Base-by-base conservation (phyloP, 2,329 filamentous ascomycete species). In the Colletotrichum higginsianum region DNA sequence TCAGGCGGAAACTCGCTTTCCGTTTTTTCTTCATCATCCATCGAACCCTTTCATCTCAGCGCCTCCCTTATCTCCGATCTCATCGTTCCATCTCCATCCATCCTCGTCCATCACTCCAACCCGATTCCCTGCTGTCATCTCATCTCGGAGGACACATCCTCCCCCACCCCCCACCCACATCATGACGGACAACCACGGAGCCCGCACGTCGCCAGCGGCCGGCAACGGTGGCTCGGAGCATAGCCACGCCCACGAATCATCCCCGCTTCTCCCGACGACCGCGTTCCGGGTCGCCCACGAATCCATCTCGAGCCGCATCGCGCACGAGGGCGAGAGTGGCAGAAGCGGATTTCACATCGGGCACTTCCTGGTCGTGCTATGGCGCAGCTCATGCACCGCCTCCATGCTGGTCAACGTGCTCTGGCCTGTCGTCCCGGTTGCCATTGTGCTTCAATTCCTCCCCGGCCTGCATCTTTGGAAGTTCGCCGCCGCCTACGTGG, bases 401-500 rank as follows among this genome's bases (percentile, higher is more conserved):
- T 85, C 83, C 11, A 84, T 80, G 78, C 80, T 81, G 68, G 84
- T 86, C 56, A 87, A 87, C 65, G 67, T 87, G 3, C 78, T 87
- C 5, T 87, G 85, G 85, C 86, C 85, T 0, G 77, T 86, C 67
- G 85, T 86, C 1, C 82, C 83, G 15, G 78, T 85, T 4, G 85
- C 85, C 4, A 78, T 87, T 38, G 79, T 82, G 21, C 76, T 87
- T 15, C 80, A 85, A 75, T 74, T 80, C 75, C 73, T 80, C 55
- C 76, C 77, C 1, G 77, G 80, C 0, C 63, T 80, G 46, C 79
- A 82, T 35, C 75, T 86, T 0, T 84, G 80, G 80, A 84, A 86
- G 74, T 87, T 87, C 75, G 82, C 81, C 58, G 80, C 82, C 0
- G 81, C 82, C 8, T 88, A 87, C 72, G 81, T 88, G 62, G 85